Percentiles rank a stretch among this genome's conserved stretches.
Conservation (phyloP, 306 rosid species). For the Trifolium subterraneum region DNA sequence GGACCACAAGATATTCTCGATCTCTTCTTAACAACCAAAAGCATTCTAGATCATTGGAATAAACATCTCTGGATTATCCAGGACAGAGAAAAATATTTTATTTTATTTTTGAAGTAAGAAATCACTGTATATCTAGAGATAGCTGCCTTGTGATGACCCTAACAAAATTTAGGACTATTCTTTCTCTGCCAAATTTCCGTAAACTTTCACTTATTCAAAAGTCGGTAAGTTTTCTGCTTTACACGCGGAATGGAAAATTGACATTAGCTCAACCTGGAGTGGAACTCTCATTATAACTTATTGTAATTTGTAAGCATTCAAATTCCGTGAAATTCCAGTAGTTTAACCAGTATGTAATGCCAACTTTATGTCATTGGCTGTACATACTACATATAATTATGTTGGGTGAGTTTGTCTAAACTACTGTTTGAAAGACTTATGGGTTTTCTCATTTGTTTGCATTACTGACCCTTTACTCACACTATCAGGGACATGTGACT, state of each 20-base stretch:
- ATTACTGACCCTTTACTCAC: constrained; percentile 32
- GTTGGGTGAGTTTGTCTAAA: constrained; percentile 1
- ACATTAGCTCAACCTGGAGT: constrained; percentile 14
- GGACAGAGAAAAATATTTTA: not conserved
- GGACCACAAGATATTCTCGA: not conserved
- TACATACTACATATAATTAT: constrained; percentile 24
- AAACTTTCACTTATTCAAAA: not conserved
- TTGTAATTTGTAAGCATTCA: constrained; percentile 34
- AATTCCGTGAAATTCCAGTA: not conserved
- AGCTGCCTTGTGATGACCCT: not conserved
- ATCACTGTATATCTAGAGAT: not conserved
- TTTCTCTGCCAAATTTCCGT: constrained; percentile 16
- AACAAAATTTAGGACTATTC: not conserved
- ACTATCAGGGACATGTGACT: constrained; percentile 66
- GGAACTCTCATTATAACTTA: constrained; percentile 1
- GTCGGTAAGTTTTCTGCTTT: constrained; percentile 4
- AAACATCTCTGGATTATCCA: not conserved
- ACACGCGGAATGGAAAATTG: constrained; percentile 3
- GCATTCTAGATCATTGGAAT: not conserved
- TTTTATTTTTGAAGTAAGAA: not conserved
- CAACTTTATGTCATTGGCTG: not conserved
- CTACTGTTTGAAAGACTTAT: not conserved
- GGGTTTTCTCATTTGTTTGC: not conserved
- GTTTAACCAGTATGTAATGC: not conserved
- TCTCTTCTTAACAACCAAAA: not conserved